A percentile compares a stretch with the other conserved stretches of the same genome.
These are phyloP conservation scores for Collybia nuda DNA, from an alignment of 768 basidiomycete genomes.

Conservation along the genomic window DNA sequence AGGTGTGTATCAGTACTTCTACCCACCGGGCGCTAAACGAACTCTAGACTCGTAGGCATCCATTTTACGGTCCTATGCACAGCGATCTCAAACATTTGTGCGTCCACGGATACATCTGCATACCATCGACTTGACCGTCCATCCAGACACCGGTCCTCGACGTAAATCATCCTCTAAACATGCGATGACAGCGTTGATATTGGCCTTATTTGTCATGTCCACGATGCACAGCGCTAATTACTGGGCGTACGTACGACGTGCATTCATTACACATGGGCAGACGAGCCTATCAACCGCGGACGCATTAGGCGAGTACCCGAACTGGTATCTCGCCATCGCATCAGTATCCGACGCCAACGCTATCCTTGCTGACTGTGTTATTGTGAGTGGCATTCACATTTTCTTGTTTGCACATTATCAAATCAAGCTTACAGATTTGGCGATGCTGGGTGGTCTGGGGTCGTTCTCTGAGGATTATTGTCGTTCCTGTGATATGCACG, in stretches of 20 bases:
- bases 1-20: neutral
- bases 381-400: slow-evolving; percentile 1
- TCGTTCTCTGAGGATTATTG: slow-evolving; percentile 5
- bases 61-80: slow-evolving; percentile 11
- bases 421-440: slow-evolving; percentile 9
- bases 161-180: slow-evolving; percentile 8
- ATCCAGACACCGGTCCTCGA: slow-evolving; percentile 11
- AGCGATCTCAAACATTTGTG: slow-evolving; percentile 14
- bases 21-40: neutral
- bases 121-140: neutral
- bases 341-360: slow-evolving; percentile 14
- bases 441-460: slow-evolving; percentile 15
- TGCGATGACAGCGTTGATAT: slow-evolving; percentile 13
- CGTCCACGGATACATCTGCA: neutral
- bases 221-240: slow-evolving; percentile 13
- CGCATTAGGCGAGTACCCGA: slow-evolving; percentile 11
- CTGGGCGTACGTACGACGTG: slow-evolving; percentile 15
- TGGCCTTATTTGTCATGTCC: slow-evolving; percentile 16
- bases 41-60: slow-evolving; percentile 4
- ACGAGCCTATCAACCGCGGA: slow-evolving; percentile 11
- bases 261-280: slow-evolving; percentile 12
- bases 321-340: slow-evolving; percentile 12
- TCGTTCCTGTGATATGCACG: slow-evolving; percentile 10
- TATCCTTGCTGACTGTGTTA: slow-evolving; percentile 13
- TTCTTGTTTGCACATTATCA: neutral